Base-by-base conservation (phyloP, 441 rosid genomes). In the Euphorbia corollata region DNA sequence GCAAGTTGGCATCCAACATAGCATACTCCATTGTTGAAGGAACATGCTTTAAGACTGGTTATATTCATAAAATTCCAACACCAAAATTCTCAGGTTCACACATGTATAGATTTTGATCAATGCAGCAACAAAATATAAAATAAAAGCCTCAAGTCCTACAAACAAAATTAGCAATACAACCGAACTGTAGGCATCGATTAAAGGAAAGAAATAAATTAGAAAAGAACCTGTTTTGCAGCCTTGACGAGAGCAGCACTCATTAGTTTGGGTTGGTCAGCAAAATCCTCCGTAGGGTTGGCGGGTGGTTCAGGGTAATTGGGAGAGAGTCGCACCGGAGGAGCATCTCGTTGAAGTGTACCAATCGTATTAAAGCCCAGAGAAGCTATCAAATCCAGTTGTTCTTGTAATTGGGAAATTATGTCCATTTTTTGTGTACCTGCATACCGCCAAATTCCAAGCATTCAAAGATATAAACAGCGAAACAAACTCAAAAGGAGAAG, bases 361-460 rank as follows among this genome's bases (percentile, higher is more conserved):
- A 87, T 83, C 8, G 91, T 85, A 78, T 91, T 91, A 74, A 93
- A 89, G 19, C 96, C 80, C 45, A 84, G 78, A 0, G 86, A 83
- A 9, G 96, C 96, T n/a, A 93, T 79, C 8, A 82, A 48, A 68
- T 91, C 88, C 38, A 89, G 90, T 81, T 91, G 97, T 68, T 93
- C 99, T 79, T 94, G 97, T 69, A 94, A 84, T 77, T 94, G 99
- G 43, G 96, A 89, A 12, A 94, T 94, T 74, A 91, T 85, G 72
- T 89, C 97, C 97, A 94, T 91, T 80, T 67, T 34, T 20, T 3
- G n/a, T 34, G 0, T 22, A 32, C 57, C 51, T 38, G 16, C 4
- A 8, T 13, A 22, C 38, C 51, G 20, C 7, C 30, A 9, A 19
- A 11, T 15, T 19, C 13, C 11, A 24, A 12, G 4, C 3, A 65